Conservation (phyloP, 2,329 filamentous ascomycete genomes). For the Stromatinia cepivora region DNA sequence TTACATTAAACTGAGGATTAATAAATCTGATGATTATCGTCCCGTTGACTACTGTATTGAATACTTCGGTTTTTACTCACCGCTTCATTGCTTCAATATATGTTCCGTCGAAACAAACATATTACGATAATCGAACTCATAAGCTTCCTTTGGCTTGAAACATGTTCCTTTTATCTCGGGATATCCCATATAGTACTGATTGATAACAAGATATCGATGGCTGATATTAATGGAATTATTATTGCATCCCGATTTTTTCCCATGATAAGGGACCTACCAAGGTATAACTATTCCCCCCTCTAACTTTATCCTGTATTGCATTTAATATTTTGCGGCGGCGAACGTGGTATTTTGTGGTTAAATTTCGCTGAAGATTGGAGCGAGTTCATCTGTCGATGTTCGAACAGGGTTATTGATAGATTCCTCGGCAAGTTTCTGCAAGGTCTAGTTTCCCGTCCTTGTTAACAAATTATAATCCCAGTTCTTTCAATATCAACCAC, state of each 20-base stretch:
- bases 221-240: not conserved
- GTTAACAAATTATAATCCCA: not conserved
- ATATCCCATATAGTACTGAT: not conserved
- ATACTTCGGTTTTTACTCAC: slow-evolving; percentile 6
- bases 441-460: not conserved
- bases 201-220: not conserved
- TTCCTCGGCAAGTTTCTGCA: slow-evolving; percentile 18
- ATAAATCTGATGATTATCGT: not conserved
- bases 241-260: not conserved
- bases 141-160: slow-evolving; percentile 14
- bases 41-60: slow-evolving; percentile 10
- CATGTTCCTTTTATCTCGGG: not conserved
- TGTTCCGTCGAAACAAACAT: not conserved
- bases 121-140: not conserved
- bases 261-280: not conserved
- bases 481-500: slow-evolving; percentile 15
- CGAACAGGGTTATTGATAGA: not conserved
- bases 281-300: not conserved
- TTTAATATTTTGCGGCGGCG: slow-evolving; percentile 3
- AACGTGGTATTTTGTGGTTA: slow-evolving; percentile 18
- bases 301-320: not conserved
- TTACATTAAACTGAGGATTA: not conserved
- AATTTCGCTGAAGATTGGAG: slow-evolving; percentile 15
- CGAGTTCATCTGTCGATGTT: slow-evolving; percentile 11
- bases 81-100: slow-evolving; percentile 1